phyloP scores from a whole-genome alignment of 1,284 basidiomycete genomes.

The Moesziomyces parantarcticus region DNA sequence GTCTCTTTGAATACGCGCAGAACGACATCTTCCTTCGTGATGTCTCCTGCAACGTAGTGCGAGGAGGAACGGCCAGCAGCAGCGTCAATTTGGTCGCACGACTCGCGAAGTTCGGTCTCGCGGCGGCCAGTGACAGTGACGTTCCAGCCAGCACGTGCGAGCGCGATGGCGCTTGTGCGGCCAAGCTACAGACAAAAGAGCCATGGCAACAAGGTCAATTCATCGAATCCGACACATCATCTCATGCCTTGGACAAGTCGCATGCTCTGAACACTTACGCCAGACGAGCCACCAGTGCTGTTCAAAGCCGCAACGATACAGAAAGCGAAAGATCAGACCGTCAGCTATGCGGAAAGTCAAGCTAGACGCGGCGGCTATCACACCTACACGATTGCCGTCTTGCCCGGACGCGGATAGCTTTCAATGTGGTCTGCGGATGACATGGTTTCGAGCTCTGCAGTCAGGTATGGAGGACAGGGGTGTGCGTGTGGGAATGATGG shows the following conservation, averaged over 20 bases:
- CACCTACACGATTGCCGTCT: constrained; percentile 58
- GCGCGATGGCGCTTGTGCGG: constrained; percentile 46
- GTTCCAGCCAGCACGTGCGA: constrained; percentile 55
- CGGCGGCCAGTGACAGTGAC: constrained; percentile 52
- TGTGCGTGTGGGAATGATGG: neutral
- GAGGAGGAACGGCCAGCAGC: constrained; percentile 21
- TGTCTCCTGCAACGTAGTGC: constrained; percentile 39
- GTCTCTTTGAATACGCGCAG: constrained; percentile 37
- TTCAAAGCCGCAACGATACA: neutral
- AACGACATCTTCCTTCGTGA: constrained; percentile 52
- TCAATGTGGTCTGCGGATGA: constrained; percentile 33
- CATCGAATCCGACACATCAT: neutral
- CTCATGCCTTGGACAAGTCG: neutral
- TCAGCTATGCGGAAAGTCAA: no score
- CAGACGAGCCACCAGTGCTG: constrained; percentile 49
- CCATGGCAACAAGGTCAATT: constrained; percentile 1
- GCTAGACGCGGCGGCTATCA: no score
- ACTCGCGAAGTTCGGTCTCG: constrained; percentile 33
- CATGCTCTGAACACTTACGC: constrained; percentile 21
- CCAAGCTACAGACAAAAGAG: constrained; percentile 31
- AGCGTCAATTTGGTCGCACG: constrained; percentile 24
- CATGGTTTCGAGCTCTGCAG: constrained; percentile 7
- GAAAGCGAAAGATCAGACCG: neutral
- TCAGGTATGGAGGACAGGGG: no score
- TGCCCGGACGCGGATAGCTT: constrained; percentile 42